Base-by-base conservation (phyloP, 2,329 filamentous ascomycete genomes). In the Aspergillus neoniger region DNA sequence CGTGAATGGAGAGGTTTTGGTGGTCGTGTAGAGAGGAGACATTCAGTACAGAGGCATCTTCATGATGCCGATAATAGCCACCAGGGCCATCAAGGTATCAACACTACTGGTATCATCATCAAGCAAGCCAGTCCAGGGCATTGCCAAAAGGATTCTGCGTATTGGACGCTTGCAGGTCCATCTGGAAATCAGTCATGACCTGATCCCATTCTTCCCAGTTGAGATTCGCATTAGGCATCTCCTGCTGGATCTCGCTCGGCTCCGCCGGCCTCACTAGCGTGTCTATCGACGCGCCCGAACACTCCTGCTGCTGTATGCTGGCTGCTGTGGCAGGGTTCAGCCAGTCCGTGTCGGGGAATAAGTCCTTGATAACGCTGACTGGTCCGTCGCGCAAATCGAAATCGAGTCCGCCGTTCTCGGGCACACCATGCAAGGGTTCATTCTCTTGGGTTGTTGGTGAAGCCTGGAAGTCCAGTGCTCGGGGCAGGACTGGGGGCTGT, bases 161-260 rank as follows among this genome's bases (percentile, higher is more conserved):
- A 43, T 69, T 63, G 1, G 69, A 67, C 36, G 71, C 69, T 32
- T 73, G 70, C 39, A 76, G 61, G 50, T 76, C 75, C 63, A 69
- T 65, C 49, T 77, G 74, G 56, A 76, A 77, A 41, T 77, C 75
- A 14, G 73, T 73, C 70, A 76, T 71, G n/a, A 76, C 73, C 52
- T 73, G 68, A 53, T 76, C 74, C 70, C 75, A 76, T 25, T 75
- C 72, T 38, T 72, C 70, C 73, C 74, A 76, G 44, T 66, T 70
- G 30, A 73, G 60, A 5, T 65, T 63, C 5, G 60, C 19, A 3
- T 65, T 64, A 7, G 70, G 59, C 4, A 67, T 41, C 4, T 63
- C 61, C 44, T 63, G 63, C 23, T 63, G 63, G n/a, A 51, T 43
- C 15, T 38, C 28, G 57, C 30, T 48, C 64, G 52, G 57, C 50